Evolutionary conservation across 1,284 basidiomycete genomes (phyloP), one percentile per base, ranked within the genome.

Genomic region (Cystobasidiaceae sp.): DNA sequence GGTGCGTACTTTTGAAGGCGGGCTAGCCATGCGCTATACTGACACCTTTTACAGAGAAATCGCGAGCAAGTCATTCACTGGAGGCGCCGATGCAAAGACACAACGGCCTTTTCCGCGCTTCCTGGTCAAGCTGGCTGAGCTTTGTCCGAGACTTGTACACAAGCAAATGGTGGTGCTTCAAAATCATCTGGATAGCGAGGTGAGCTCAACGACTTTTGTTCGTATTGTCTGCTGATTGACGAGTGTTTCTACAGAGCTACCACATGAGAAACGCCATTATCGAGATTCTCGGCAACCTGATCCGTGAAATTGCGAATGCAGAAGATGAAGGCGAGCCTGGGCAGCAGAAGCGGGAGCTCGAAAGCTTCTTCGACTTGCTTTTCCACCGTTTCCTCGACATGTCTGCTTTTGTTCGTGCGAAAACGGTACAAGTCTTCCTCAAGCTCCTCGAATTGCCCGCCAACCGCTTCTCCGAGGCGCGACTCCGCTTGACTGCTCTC

Each of bases 231-330:
- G 30, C 34, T 32, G 37, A n/a, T 48, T 39, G 17, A 6, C 45
- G 4, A 19, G 21, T 28, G 19, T 19, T 19, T 13, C n/a, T 25
- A 23, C 67, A 93, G 89, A 88, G 91, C 0, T 96, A 97, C 74
- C 90, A 92, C 0, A 94, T 98, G 86, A 89, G 96, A 37, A 90
- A 93, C 80, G 90, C 89, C 0, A 82, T 96, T 61, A 84, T 96
- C 50, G 92, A 94, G 75, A 83, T 93, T 66, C 84, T 94, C 39
- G 90, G 89, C 3, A 79, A 81, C 54, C 82, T 94, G 64, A 90
- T 96, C 73, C 81, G 82, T 41, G 88, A 93, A 70, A 82, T 94
- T 7, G 83, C 87, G 0, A 77, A 78, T 48, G 81, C 82, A 1
- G 82, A 83, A 44, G 84, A 83, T 33, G 80, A 81, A 58, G 61